Evolutionary conservation across 371 early-diverging fungal species (phyloP).

Genomic region (Apophysomyces variabilis): DNA sequence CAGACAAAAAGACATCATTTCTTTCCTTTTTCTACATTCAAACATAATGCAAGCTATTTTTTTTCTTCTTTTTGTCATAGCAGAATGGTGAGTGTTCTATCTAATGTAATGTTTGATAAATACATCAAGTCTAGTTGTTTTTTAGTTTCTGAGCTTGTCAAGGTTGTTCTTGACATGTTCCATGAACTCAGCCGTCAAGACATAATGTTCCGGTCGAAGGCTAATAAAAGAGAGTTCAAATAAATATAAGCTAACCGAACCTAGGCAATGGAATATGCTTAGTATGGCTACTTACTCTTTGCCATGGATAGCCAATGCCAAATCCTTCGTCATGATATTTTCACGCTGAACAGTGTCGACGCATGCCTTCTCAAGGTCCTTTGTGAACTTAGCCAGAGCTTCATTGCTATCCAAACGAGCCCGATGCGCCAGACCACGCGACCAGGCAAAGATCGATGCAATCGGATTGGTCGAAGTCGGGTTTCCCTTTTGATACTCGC

Average conservation of each 20-base stretch:
- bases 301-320: slow-evolving; percentile 90
- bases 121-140: not conserved
- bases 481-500: slow-evolving; percentile 90
- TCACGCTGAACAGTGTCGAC: slow-evolving; percentile 80
- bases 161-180: slow-evolving; percentile 72
- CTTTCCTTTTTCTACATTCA: not conserved
- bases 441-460: slow-evolving; percentile 95
- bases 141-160: slow-evolving; percentile 40
- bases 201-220: slow-evolving; percentile 73
- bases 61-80: not conserved
- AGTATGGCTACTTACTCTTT: slow-evolving; percentile 47
- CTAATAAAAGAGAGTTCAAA: slow-evolving; percentile 28
- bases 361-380: slow-evolving; percentile 82
- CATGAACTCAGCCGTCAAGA: slow-evolving; percentile 81
- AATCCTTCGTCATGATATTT: slow-evolving; percentile 93
- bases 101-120: not conserved
- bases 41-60: no score
- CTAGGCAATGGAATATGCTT: not conserved
- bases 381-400: slow-evolving; percentile 68
- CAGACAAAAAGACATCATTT: not conserved
- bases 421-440: slow-evolving; percentile 89
- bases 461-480: slow-evolving; percentile 93
- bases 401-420: slow-evolving; percentile 85
- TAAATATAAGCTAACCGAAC: slow-evolving; percentile 5
- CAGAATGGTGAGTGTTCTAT: not conserved